phyloP scores from a whole-genome alignment of 176 grass and related monocot species.

The Oryza coarctata region DNA sequence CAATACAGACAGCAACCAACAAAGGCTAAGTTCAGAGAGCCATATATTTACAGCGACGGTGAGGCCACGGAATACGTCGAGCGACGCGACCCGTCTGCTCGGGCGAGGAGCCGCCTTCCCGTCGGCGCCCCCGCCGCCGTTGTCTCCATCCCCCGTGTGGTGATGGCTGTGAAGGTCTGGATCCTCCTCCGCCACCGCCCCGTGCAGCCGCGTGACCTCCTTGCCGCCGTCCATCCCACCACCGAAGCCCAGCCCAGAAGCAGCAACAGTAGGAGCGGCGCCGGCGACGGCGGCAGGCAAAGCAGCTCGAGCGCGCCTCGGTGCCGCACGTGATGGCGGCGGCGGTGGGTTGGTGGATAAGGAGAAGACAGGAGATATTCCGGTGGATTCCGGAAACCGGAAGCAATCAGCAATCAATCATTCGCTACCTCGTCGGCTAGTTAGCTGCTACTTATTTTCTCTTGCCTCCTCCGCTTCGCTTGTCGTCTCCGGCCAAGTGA shows the following conservation, averaged over 20 bases:
- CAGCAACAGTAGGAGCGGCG: too few relatives aligned
- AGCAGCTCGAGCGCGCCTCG: too few relatives aligned
- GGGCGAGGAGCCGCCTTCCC: constrained; percentile 40
- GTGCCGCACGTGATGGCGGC: too few relatives aligned
- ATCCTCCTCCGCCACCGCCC: constrained; percentile 52
- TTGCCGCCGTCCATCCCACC: constrained; percentile 32
- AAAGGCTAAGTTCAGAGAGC: not conserved
- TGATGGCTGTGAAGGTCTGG: not conserved
- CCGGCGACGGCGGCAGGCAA: too few relatives aligned
- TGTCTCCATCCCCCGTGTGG: not conserved
- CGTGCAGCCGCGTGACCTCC: constrained; percentile 19
- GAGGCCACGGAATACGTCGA: constrained; percentile 94
- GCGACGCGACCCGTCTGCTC: constrained; percentile 55
- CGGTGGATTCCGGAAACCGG: not conserved
- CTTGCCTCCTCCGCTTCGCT: not conserved
- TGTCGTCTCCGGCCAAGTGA: not conserved
- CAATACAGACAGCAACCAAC: not conserved
- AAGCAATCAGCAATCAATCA: not conserved
- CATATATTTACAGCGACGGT: constrained; percentile 71
- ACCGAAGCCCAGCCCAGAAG: not conserved
- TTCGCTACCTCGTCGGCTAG: not conserved
- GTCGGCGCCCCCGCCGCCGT: not conserved
- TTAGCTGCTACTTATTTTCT: not conserved
- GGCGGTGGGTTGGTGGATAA: too few relatives aligned
- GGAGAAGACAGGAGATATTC: not conserved